Percentiles rank a stretch among this genome's conserved stretches.
Evolutionary conservation across 2,329 filamentous ascomycete species (phyloP).

Genomic region (Epichloe festucae): DNA sequence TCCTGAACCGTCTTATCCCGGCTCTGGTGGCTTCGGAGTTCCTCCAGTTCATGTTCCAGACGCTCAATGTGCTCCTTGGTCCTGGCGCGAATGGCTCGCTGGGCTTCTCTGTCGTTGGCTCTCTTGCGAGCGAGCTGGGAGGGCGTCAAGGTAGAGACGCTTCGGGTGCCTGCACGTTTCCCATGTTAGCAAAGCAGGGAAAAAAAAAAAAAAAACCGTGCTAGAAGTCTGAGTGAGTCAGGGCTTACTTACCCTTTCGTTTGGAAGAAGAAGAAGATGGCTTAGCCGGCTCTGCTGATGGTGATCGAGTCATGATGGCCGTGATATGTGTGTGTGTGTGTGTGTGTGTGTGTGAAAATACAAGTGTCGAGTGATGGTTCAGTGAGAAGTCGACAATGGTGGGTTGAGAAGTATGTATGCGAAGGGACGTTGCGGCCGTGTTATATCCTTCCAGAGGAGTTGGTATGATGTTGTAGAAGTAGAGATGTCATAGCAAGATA

Average conservation of each 20-base stretch:
- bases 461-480: neutral
- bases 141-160: constrained; percentile 75
- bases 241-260: constrained; percentile 32
- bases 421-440: neutral
- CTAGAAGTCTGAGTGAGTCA: neutral
- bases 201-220: too few species aligned
- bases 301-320: constrained; percentile 26
- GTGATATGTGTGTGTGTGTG: constrained; percentile 4
- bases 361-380: neutral
- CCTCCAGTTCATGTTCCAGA: constrained; percentile 61
- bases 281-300: constrained; percentile 30
- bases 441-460: neutral
- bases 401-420: neutral
- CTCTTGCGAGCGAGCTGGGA: constrained; percentile 83
- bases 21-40: constrained; percentile 43
- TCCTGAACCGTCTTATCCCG: constrained; percentile 39
- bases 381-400: neutral
- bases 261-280: constrained; percentile 20
- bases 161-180: constrained; percentile 45
- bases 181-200: neutral
- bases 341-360: constrained; percentile 1
- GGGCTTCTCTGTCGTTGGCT: constrained; percentile 82
- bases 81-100: constrained; percentile 73
- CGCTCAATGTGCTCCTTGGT: constrained; percentile 78
- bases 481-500: neutral